These are phyloP conservation scores for Russula brevipes DNA, from an alignment of 768 basidiomycete species.

Conservation along the genomic window DNA sequence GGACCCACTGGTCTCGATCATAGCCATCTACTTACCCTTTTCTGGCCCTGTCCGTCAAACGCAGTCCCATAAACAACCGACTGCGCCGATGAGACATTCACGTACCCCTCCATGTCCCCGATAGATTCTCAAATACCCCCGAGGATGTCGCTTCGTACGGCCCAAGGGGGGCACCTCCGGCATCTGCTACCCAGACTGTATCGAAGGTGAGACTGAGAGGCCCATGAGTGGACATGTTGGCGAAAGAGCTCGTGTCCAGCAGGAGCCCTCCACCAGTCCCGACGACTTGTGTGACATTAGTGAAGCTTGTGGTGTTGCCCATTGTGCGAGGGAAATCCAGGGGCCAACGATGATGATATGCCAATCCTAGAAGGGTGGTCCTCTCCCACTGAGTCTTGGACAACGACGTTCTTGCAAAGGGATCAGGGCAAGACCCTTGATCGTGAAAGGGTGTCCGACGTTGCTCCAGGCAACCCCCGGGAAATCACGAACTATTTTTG, in stretches of 20 bases:
- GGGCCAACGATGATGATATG: background rate
- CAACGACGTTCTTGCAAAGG: background rate
- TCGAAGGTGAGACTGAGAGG: constrained; percentile 8
- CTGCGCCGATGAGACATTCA: background rate
- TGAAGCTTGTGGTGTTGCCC: constrained; percentile 12
- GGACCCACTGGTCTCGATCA: background rate
- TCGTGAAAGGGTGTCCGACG: background rate
- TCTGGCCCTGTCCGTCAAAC: constrained; percentile 10
- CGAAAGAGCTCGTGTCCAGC: constrained; percentile 10
- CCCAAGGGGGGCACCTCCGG: constrained; percentile 5
- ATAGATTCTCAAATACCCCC: constrained; percentile 6
- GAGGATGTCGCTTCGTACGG: constrained; percentile 7
- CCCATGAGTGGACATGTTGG: constrained; percentile 1
- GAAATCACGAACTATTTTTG: background rate
- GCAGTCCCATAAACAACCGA: background rate
- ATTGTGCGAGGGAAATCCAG: background rate
- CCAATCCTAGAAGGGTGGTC: background rate
- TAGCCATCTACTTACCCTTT: constrained; percentile 4
- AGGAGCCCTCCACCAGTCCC: constrained; percentile 12
- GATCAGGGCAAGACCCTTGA: background rate
- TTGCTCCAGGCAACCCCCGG: background rate
- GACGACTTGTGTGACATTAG: constrained; percentile 9
- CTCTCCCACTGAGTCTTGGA: background rate
- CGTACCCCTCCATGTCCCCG: constrained; percentile 16
- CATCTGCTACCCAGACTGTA: constrained; percentile 8